Evolutionary conservation across 2,329 filamentous ascomycete genomes (phyloP), one percentile per base, ranked within the genome.

Genomic region (Bipolaris cookei): DNA sequence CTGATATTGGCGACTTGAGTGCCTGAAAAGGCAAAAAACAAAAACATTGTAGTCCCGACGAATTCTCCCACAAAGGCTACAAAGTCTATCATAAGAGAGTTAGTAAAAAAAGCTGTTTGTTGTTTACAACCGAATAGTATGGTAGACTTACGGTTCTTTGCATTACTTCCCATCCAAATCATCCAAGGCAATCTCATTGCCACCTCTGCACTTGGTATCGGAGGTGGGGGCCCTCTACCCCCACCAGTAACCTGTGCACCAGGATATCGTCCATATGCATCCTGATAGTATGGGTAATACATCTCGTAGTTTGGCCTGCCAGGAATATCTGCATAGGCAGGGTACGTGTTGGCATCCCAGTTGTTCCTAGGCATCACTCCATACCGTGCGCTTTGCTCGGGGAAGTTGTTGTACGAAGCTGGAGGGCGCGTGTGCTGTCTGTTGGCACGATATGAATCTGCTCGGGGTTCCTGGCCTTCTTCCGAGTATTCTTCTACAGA

Each of bases 1-100:
- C 77, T 80, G 16, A 84, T 77, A 62, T 80, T 80, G 20, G 79
- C 78, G n/a, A 80, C 77, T 52, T 80, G 78, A 1, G 78, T 78
- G 5, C 77, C 79, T 1, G 72, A 69, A 38, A 81, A 75, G 14
- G 79, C 79, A 50, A 81, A 79, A 70, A 76, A 80, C 30, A 81
- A 71, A 51, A 81, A 81, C 56, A 81, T 74, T 6, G 77, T 75
- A 0, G 79, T 80, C 23, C 78, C 79, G 6, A 79, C 76, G 44
- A 77, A 80, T 51, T 81, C 78, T 76, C 80, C 81, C 8, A 80
- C 63, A 68, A 81, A 79, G 50, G 80, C 79, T 20, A 82, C 74
- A 58, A 81, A 68, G 50, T 75, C 68, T 61, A 30, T 5, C 28
- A 4, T 50, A 13, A 6, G 4, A 57, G 8, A 6, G 43, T 67